These are phyloP conservation scores for Epichloe scottii DNA, from an alignment of 2,329 filamentous ascomycete species.

Conservation along the genomic window DNA sequence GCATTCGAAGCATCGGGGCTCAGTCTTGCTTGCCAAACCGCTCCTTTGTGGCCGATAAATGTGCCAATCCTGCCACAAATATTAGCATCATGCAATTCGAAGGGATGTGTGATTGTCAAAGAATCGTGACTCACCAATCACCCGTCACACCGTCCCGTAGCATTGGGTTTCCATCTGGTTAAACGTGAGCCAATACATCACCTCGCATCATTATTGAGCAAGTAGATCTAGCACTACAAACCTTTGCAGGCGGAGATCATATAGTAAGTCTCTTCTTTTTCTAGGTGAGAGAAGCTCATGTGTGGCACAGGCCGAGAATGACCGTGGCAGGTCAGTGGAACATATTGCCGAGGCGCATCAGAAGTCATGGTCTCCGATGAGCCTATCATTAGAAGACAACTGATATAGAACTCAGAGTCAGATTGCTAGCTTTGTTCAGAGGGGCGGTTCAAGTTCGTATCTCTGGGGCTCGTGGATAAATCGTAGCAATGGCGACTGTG, in stretches of 20 bases:
- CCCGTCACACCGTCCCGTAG: constrained; percentile 91
- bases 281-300: constrained; percentile 73
- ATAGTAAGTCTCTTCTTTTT: constrained; percentile 77
- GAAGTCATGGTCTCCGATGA: constrained; percentile 18
- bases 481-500: not conserved
- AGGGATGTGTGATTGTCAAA: not conserved
- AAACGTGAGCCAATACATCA: not conserved
- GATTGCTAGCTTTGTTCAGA: not conserved
- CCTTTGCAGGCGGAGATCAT: constrained; percentile 90
- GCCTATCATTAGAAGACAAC: not conserved
- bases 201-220: constrained; percentile 11
- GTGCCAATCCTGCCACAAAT: constrained; percentile 71
- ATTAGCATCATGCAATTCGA: not conserved
- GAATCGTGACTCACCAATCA: constrained; percentile 53
- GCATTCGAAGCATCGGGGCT: constrained; percentile 80
- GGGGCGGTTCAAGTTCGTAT: not conserved
- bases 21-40: constrained; percentile 89
- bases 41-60: constrained; percentile 95
- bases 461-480: not conserved
- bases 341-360: constrained; percentile 44
- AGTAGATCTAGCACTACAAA: constrained; percentile 20
- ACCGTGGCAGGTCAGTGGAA: constrained; percentile 86
- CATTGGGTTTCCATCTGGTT: constrained; percentile 90
- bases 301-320: constrained; percentile 89
- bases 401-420: not conserved